Evolutionary conservation across 192 early-diverging fungal genomes (phyloP), one percentile per base, ranked within the genome.

Genomic region (Linnemannia hyalina): DNA sequence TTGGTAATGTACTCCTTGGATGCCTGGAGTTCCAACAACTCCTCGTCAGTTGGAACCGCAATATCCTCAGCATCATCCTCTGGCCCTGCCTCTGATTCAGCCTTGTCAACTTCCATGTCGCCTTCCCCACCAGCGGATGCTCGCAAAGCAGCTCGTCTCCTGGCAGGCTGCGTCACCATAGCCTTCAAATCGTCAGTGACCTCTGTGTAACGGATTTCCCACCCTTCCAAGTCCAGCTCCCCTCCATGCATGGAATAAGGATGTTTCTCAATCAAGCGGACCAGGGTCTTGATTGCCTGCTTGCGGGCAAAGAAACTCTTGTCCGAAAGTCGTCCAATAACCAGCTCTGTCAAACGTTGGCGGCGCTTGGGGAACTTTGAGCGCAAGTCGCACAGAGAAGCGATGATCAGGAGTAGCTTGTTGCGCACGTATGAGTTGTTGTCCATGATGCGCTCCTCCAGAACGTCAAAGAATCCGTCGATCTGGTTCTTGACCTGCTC

Each of bases 361-460:
- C 98, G 89, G 60, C 94, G 90, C 83, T 94, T 95, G 22, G 94
- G 94, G 75, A 96, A 96, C 73, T 96, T 96, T 65, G 89, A 87
- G 20, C 89, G 89, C 26, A 93, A 63, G 4, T 97, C 95, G 73
- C 95, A 93, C 36, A 99, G 88, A 79, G 93, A 94, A 38, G 93
- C 88, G 42, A 96, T 92, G 20, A 96, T 93, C 82, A 99, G 97
- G 38, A 99, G 86, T 0, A 98, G 93, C 88, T 97, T 98, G 32
- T 94, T 92, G 40, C 99, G 94, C 4, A 95, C 94, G 87, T 94
- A 95, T n/a, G 93, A 93, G 78, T 94, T 96, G n/a, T 90, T 89
- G 85, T 99, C 99, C 80, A 95, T 93, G 89, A 97, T 97, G 16
- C 98, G 92, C 83, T 99, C 97, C 78, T 97, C 93, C 70, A 99